Evolutionary conservation across 2,329 filamentous ascomycete species (phyloP).

Genomic region (Talaromyces sp.): DNA sequence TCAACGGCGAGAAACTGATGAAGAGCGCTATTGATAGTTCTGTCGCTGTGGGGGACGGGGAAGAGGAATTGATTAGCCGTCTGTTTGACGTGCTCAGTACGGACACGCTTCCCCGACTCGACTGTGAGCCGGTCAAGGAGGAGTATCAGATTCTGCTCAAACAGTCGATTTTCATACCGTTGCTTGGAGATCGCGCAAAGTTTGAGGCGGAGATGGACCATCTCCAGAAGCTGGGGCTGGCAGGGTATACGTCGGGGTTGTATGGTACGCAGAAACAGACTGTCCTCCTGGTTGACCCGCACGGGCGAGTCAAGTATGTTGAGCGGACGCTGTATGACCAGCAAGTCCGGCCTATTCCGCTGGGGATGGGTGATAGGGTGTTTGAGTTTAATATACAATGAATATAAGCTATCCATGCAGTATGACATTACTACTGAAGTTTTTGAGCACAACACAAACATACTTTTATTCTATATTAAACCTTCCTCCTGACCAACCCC

Average conservation of each 20-base stretch:
- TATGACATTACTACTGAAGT: no score
- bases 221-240: conserved; percentile 11
- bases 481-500: conserved; percentile 76
- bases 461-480: conserved; percentile 23
- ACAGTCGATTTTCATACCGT: conserved; percentile 58
- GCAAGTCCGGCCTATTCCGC: conserved; percentile 43
- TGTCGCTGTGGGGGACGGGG: conserved; percentile 27
- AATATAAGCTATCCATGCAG: neutral
- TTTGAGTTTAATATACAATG: conserved; percentile 30
- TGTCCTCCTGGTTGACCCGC: conserved; percentile 51
- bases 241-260: conserved; percentile 41
- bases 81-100: conserved; percentile 49
- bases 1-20: conserved; percentile 52
- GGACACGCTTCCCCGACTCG: conserved; percentile 51
- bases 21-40: conserved; percentile 45
- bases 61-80: conserved; percentile 47
- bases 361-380: conserved; percentile 43
- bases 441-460: no score
- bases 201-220: conserved; percentile 7
- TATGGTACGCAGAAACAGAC: conserved; percentile 65
- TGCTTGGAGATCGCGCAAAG: conserved; percentile 37
- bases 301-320: conserved; percentile 56
- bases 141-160: conserved; percentile 53
- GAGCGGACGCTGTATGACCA: conserved; percentile 58
- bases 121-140: conserved; percentile 46